Evolutionary conservation across 257 asterid genomes (phyloP).

Genomic region (Salvia splendens): DNA sequence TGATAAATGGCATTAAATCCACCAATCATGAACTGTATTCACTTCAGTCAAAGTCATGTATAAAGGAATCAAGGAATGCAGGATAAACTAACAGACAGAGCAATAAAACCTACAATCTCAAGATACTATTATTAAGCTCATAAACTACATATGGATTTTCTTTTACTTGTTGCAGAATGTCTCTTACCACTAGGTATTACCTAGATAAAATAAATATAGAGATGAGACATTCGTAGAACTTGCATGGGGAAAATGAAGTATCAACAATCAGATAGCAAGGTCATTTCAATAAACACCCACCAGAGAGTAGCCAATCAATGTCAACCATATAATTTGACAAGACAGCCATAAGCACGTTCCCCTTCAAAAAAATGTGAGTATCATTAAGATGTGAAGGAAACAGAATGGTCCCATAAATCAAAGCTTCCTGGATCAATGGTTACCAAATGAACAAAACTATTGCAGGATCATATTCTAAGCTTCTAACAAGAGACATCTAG

Average conservation of each 20-base stretch:
- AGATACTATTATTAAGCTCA: slow-evolving; percentile 25
- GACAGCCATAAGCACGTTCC: slow-evolving; percentile 69
- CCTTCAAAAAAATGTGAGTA: slow-evolving; percentile 51
- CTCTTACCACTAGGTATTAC: slow-evolving; percentile 6
- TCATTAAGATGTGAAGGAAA: slow-evolving; percentile 21
- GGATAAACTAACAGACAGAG: background rate
- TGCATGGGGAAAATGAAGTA: slow-evolving; percentile 21
- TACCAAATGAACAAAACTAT: slow-evolving; percentile 1
- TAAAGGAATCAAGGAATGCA: too few relatives aligned
- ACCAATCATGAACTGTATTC: slow-evolving; percentile 1
- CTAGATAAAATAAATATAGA: background rate
- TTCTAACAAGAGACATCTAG: slow-evolving; percentile 15
- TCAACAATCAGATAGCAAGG: slow-evolving; percentile 4
- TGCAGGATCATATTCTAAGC: background rate
- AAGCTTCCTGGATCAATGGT: slow-evolving; percentile 19
- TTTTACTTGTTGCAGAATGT: slow-evolving; percentile 7
- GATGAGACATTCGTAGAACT: background rate
- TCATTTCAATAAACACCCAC: slow-evolving; percentile 51
- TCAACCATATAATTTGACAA: slow-evolving; percentile 97
- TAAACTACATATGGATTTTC: slow-evolving; percentile 1
- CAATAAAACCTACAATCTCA: slow-evolving; percentile 11
- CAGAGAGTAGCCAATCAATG: slow-evolving; percentile 91
- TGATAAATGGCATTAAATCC: slow-evolving; percentile 1
- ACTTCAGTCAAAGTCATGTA: background rate
- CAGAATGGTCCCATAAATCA: background rate